A percentile compares a stretch with the other conserved stretches of the same genome.
phyloP scores from a whole-genome alignment of 2,329 filamentous ascomycete genomes.

The Lachnellula hyalina region DNA sequence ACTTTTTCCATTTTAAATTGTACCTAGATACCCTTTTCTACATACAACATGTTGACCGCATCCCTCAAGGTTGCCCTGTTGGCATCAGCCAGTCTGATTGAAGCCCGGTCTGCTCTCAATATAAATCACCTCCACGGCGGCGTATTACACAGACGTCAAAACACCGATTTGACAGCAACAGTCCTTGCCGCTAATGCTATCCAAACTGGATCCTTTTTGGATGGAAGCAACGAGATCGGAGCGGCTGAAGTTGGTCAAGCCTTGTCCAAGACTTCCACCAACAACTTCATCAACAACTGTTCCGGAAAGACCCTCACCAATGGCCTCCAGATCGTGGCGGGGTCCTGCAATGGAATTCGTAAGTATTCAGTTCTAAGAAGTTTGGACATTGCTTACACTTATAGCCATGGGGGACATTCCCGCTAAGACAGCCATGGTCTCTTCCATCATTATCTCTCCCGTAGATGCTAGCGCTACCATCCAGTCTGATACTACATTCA shows the following conservation, averaged over 20 bases:
- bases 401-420: slow-evolving; percentile 32
- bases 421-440: slow-evolving; percentile 29
- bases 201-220: slow-evolving; percentile 27
- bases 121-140: slow-evolving; percentile 10
- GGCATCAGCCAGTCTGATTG: slow-evolving; percentile 20
- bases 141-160: neutral
- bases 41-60: slow-evolving; percentile 22
- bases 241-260: slow-evolving; percentile 23
- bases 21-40: slow-evolving; percentile 4
- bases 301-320: slow-evolving; percentile 47
- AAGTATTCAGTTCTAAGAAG: slow-evolving; percentile 12
- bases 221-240: slow-evolving; percentile 25
- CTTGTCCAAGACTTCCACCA: slow-evolving; percentile 24
- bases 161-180: slow-evolving; percentile 12
- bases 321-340: slow-evolving; percentile 50
- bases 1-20: slow-evolving; percentile 5
- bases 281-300: slow-evolving; percentile 33
- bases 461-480: slow-evolving; percentile 10
- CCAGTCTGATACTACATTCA: slow-evolving; percentile 15
- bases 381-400: neutral
- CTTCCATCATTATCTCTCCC: slow-evolving; percentile 25
- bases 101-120: slow-evolving; percentile 17
- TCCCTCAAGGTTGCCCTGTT: slow-evolving; percentile 21
- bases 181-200: slow-evolving; percentile 23
- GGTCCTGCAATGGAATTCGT: slow-evolving; percentile 53